A percentile compares a stretch with the other conserved stretches of the same genome.
These are phyloP conservation scores for Penicillium sp. DNA, from an alignment of 2,329 filamentous ascomycete genomes.

Conservation along the genomic window DNA sequence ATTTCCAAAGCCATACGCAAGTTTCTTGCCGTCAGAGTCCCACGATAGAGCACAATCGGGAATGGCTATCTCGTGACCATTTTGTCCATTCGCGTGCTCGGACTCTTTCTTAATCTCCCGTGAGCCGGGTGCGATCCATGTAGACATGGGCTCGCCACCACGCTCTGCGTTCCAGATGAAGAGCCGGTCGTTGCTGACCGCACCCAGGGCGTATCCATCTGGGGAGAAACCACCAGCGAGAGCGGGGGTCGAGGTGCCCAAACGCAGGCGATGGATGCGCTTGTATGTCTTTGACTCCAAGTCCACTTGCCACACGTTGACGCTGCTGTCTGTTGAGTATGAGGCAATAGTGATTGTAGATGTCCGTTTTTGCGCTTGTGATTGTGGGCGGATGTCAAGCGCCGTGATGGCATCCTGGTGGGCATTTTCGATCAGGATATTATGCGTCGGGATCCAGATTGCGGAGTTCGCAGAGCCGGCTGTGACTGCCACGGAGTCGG, in stretches of 20 bases:
- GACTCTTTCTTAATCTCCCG: slow-evolving; percentile 32
- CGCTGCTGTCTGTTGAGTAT: slow-evolving; percentile 43
- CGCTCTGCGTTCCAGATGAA: slow-evolving; percentile 47
- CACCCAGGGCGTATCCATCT: slow-evolving; percentile 45
- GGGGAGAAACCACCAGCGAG: slow-evolving; percentile 44
- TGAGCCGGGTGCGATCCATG: slow-evolving; percentile 32
- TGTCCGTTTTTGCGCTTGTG: slow-evolving; percentile 21
- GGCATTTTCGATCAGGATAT: slow-evolving; percentile 35
- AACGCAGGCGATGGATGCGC: slow-evolving; percentile 35
- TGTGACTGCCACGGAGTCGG: slow-evolving; percentile 34
- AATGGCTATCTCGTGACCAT: slow-evolving; percentile 25
- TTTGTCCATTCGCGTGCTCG: slow-evolving; percentile 34
- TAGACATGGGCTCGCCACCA: slow-evolving; percentile 41
- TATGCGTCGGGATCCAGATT: slow-evolving; percentile 45
- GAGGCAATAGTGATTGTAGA: slow-evolving; percentile 39
- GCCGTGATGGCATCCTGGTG: slow-evolving; percentile 43
- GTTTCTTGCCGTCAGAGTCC: slow-evolving; percentile 51
- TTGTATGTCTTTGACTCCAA: slow-evolving; percentile 34
- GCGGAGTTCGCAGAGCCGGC: slow-evolving; percentile 37
- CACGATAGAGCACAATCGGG: slow-evolving; percentile 45
- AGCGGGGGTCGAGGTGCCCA: slow-evolving; percentile 36
- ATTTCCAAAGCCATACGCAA: slow-evolving; percentile 48
- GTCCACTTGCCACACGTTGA: slow-evolving; percentile 44
- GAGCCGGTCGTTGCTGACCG: slow-evolving; percentile 41
- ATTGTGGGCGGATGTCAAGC: slow-evolving; percentile 39